phyloP scores from a whole-genome alignment of 2,329 filamentous ascomycete genomes.

The Fusarium nelsonii region DNA sequence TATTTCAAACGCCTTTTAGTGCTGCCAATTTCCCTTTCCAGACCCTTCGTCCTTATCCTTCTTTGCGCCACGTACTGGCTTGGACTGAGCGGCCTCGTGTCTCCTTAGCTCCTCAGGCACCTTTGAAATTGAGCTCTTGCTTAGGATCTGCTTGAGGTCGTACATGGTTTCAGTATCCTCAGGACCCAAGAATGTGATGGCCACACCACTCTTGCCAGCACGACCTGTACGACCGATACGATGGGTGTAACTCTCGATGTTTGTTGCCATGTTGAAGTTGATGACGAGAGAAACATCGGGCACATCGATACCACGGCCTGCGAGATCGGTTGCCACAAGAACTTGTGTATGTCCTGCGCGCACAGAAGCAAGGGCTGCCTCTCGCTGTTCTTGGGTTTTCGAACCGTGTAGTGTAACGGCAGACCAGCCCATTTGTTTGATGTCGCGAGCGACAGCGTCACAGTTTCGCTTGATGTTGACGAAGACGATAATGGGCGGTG shows the following conservation, averaged over 20 bases:
- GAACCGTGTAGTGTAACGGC: slow-evolving; percentile 92
- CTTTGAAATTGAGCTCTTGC: slow-evolving; percentile 87
- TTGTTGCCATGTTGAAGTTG: slow-evolving; percentile 98
- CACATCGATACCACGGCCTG: slow-evolving; percentile 97
- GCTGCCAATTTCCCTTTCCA: slow-evolving; percentile 45
- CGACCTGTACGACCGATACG: slow-evolving; percentile 96
- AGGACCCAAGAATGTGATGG: slow-evolving; percentile 92
- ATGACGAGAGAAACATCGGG: slow-evolving; percentile 92
- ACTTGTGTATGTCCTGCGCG: slow-evolving; percentile 85
- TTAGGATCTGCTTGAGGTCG: slow-evolving; percentile 94
- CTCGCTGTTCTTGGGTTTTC: slow-evolving; percentile 98
- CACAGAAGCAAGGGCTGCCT: slow-evolving; percentile 88
- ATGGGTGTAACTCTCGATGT: slow-evolving; percentile 96
- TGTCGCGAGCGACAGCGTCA: slow-evolving; percentile 92
- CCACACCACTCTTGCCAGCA: slow-evolving; percentile 95
- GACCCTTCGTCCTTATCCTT: slow-evolving; percentile 50
- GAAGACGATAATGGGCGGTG: slow-evolving; percentile 95
- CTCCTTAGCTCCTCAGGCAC: slow-evolving; percentile 92
- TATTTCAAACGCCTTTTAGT: background rate
- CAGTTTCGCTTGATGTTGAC: slow-evolving; percentile 99
- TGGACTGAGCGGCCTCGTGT: slow-evolving; percentile 92
- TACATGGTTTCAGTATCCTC: slow-evolving; percentile 94
- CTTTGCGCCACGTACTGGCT: slow-evolving; percentile 62
- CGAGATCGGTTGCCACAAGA: slow-evolving; percentile 94
- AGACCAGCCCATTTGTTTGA: slow-evolving; percentile 92